phyloP scores from a whole-genome alignment of 2,329 filamentous ascomycete genomes.

The Fusarium longipes region DNA sequence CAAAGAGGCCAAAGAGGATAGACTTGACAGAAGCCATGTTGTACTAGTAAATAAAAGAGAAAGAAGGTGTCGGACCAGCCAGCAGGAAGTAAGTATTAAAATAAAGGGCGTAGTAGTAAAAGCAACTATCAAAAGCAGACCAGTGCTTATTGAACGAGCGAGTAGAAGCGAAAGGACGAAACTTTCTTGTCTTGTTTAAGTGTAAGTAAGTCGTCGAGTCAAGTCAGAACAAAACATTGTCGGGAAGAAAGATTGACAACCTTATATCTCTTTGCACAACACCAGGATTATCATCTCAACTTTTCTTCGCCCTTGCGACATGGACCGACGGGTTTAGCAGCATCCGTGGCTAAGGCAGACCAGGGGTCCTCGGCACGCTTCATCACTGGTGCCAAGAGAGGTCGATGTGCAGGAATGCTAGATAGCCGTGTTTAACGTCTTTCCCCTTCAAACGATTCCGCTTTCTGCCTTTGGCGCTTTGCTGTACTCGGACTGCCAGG shows the following conservation, averaged over 20 bases:
- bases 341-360: slow-evolving; percentile 24
- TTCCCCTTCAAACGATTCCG: slow-evolving; percentile 28
- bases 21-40: slow-evolving; percentile 56
- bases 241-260: not conserved
- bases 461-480: not conserved
- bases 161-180: slow-evolving; percentile 35
- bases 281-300: slow-evolving; percentile 14
- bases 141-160: slow-evolving; percentile 39
- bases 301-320: slow-evolving; percentile 17
- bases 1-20: slow-evolving; percentile 58
- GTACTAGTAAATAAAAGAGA: slow-evolving; percentile 15
- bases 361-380: slow-evolving; percentile 25
- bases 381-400: slow-evolving; percentile 33
- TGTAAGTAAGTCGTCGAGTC: slow-evolving; percentile 16
- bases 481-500: slow-evolving; percentile 9
- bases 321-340: slow-evolving; percentile 7
- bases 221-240: slow-evolving; percentile 19
- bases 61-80: slow-evolving; percentile 41
- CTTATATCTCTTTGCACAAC: slow-evolving; percentile 21
- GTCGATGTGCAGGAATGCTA: slow-evolving; percentile 23
- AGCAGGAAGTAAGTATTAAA: slow-evolving; percentile 32
- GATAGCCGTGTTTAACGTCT: slow-evolving; percentile 29
- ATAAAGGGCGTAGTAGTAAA: slow-evolving; percentile 4
- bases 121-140: slow-evolving; percentile 38
- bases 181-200: slow-evolving; percentile 16